Evolutionary conservation across 75 land plant species (phyloP).

Genomic region (Pinus taeda): DNA sequence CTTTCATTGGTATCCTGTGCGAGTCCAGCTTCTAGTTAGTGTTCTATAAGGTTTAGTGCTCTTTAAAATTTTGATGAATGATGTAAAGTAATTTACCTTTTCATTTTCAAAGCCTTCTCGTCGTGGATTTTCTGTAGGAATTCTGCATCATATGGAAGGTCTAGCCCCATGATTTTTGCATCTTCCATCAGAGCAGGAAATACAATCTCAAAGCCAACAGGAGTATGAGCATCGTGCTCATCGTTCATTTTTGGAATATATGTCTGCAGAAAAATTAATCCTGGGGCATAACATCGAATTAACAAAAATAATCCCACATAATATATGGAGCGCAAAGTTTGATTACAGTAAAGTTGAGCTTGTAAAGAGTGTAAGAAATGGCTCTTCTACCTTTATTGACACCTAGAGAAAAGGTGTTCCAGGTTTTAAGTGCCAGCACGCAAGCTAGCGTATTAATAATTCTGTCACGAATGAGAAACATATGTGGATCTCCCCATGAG

Average conservation of each 20-base stretch:
- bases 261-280: constrained; percentile 47
- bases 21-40: not conserved
- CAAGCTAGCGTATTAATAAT: constrained; percentile 40
- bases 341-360: not conserved
- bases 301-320: not conserved
- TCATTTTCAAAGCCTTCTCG: constrained; percentile 59
- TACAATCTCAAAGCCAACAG: constrained; percentile 92
- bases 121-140: constrained; percentile 49
- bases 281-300: constrained; percentile 20
- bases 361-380: too few relatives aligned
- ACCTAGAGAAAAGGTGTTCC: constrained; percentile 30
- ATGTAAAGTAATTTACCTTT: constrained; percentile 37
- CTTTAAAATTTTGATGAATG: not conserved
- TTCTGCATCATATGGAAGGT: constrained; percentile 55
- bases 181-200: constrained; percentile 79
- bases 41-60: not conserved
- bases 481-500: constrained; percentile 40
- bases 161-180: constrained; percentile 52
- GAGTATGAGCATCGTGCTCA: constrained; percentile 76
- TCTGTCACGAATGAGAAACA: constrained; percentile 38
- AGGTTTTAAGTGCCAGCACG: constrained; percentile 49
- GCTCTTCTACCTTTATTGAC: constrained; percentile 33
- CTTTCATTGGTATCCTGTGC: constrained; percentile 74
- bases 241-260: constrained; percentile 50
- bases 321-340: not conserved